Evolutionary conservation across 1,139 yeast genomes (phyloP), one percentile per base, ranked within the genome.

Genomic region (Zygoascus sp.): DNA sequence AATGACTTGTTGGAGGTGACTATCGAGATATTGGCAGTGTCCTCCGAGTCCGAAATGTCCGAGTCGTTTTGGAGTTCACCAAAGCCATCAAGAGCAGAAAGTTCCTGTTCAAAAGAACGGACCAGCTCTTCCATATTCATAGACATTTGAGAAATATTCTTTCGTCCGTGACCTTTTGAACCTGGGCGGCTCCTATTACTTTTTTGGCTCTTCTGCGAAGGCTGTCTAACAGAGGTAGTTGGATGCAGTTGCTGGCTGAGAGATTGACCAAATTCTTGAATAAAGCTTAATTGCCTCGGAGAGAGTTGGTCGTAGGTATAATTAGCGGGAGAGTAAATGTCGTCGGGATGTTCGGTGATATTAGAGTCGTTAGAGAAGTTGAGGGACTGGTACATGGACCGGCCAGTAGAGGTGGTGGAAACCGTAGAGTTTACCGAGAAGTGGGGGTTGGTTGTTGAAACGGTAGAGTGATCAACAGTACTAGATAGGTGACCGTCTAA

Each of bases 21-120:
- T 9, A 28, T 23, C 10, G 41, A 25, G n/a, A 13, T n/a, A 15
- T 23, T 38, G 20, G 30, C 41, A 20, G 35, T 21, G 15, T 20
- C 25, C 11, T 35, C 39, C 11, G 39, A 2, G 9, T 21, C 39
- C 5, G 25, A 30, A 2, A 16, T 22, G n/a, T 30, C 36, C 3
- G 43, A 22, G 30, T 19, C 11, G 11, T n/a, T 23, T n/a, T 32
- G 25, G 19, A 42, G 22, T 27, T 35, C 45, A 16, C 45, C 45
- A 28, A 35, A 35, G 17, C 32, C 45, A 19, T 42, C 45, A 1
- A 42, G 40, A 11, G 40, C 45, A n/a, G 45, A 34, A 10, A 42
- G 21, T 15, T 42, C 45, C 34, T 28, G 45, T 21, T 42, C 45
- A 36, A 42, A 42, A 13, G 30, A 25, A 19, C 39, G 39, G 20